Base-by-base conservation (phyloP, 2,329 filamentous ascomycete genomes). In the Colletotrichum tropicale region DNA sequence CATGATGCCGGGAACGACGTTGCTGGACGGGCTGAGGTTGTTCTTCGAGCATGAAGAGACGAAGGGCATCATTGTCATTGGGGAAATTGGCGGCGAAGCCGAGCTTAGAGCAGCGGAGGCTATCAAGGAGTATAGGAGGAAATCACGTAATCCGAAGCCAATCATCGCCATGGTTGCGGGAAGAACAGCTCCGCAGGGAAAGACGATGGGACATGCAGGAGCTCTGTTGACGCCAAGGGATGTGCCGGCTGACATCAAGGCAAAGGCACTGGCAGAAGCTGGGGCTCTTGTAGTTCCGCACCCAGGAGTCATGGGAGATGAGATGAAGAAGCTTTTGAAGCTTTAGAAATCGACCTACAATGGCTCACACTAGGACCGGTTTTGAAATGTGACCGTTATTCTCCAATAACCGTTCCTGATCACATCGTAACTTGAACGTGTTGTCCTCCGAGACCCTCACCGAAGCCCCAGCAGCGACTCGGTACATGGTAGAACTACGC, bases 181-280 rank as follows among this genome's bases (percentile, higher is more conserved):
- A 1, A 84, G 90, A 74, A 89, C 91, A 70, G 93, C 93, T 9
- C 90, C 90, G 3, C 82, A 86, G 43, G 91, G 91, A 0, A 88
- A 88, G 48, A 89, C 93, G 8, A 95, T 95, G 93, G 94, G 94
- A 3, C 94, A 95, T 82, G 93, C 93, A 3, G 94, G 94, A 26
- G 93, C 93, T 4, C 90, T 93, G 83, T 70, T 82, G 2, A 81
- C 79, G 4, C 61, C 81, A 4, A 73, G 81, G 9, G 84, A 86
- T 56, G 77, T 80, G 0, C 78, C 83, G 5, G 84, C 84, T 0
- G 79, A 78, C 3, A 79, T 76, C 4, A 86, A 86, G 70, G 82
- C 79, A 0, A 81, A 78, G 26, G 83, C 84, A 0, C 77, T 86
- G 5, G 79, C 81, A 38, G 78, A 83, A 13, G 83, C 84, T 2